Conservation (phyloP, 495 filamentous ascomycete species). For the Talaromyces ruber region DNA sequence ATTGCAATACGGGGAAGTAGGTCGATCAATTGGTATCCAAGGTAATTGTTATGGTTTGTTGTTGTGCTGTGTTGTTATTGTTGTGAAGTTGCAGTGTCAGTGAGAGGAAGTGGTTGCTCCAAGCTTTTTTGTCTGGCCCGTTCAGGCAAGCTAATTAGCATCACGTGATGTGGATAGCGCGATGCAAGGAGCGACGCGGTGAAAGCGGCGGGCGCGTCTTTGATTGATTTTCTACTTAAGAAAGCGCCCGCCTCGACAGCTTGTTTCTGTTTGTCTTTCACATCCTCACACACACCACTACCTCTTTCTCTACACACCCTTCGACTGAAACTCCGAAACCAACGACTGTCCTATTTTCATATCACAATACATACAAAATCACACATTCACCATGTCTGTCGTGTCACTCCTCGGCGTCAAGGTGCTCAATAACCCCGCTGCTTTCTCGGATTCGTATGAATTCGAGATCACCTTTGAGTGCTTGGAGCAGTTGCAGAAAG, state of each 20-base stretch:
- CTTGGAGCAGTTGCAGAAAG: conserved; percentile 85
- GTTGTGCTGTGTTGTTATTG: neutral
- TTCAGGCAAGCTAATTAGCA: neutral
- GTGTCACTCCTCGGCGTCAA: conserved; percentile 92
- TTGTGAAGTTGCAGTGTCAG: neutral
- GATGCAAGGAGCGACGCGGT: conserved; percentile 4
- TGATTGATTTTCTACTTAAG: conserved; percentile 4
- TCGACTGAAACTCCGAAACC: neutral
- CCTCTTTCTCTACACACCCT: neutral
- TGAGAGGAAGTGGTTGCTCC: neutral
- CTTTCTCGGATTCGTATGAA: conserved; percentile 79
- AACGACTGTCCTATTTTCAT: neutral
- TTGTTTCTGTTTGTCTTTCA: neutral
- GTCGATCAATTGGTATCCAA: neutral
- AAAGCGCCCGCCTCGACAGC: neutral
- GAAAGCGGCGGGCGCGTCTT: neutral
- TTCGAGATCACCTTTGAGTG: conserved; percentile 99
- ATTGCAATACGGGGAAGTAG: neutral
- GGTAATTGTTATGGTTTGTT: neutral
- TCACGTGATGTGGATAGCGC: neutral
- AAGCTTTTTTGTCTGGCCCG: neutral
- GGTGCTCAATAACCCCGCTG: conserved; percentile 91
- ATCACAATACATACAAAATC: neutral
- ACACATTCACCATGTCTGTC: conserved; percentile 70
- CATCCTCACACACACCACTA: neutral